Conservation (phyloP, 2,329 filamentous ascomycete genomes). For the Conoideocrella luteorostrata region DNA sequence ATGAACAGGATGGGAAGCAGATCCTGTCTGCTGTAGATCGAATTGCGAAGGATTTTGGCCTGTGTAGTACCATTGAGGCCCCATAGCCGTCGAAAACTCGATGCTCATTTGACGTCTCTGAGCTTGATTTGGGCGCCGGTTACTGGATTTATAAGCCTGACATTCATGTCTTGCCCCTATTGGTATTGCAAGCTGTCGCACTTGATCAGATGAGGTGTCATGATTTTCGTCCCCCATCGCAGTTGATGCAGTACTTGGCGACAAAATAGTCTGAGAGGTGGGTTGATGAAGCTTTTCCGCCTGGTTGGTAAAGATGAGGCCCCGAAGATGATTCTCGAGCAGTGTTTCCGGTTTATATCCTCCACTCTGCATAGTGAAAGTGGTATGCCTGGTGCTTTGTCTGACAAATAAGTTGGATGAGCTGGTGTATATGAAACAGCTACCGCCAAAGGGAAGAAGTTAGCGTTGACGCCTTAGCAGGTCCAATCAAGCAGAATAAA, state of each 20-base stretch:
- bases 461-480: no score
- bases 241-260: no score
- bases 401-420: background rate
- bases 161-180: conserved; percentile 11
- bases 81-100: conserved; percentile 50
- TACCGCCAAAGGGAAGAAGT: no score
- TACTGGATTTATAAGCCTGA: conserved; percentile 7
- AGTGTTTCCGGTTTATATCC: conserved; percentile 12
- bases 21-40: background rate
- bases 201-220: background rate
- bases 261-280: no score
- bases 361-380: background rate
- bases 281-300: no score
- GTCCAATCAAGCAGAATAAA: no score
- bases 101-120: conserved; percentile 57
- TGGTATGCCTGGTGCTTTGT: background rate
- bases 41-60: background rate
- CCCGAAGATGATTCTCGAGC: conserved; percentile 52
- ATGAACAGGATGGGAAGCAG: background rate
- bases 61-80: conserved; percentile 26
- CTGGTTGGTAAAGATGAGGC: conserved; percentile 51
- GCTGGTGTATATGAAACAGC: no score
- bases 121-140: conserved; percentile 45
- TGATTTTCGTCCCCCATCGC: background rate
- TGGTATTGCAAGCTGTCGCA: background rate